Evolutionary conservation across 2,329 filamentous ascomycete genomes (phyloP), one percentile per base, ranked within the genome.

Genomic region (Fusarium odoratissimum): DNA sequence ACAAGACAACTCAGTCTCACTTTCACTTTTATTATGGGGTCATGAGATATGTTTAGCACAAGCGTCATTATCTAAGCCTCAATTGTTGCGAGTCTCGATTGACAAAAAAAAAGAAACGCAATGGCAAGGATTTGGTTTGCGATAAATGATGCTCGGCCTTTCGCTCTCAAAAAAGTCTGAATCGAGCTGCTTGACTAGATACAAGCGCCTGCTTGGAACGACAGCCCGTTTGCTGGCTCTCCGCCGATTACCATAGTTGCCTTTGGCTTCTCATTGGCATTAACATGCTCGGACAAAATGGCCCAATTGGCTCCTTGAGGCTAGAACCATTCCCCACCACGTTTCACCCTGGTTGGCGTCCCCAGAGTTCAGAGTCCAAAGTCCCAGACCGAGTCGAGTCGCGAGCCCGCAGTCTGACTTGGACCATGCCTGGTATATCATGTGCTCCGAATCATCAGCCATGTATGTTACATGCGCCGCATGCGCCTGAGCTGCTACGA

Each of bases 321-420:
- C 58, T 67, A 71, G 70, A 67, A 46, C 45, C 42, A 48, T 69
- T 48, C 62, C 58, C 70, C 71, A 73, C 71, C 68, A 62, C 54
- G 70, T 55, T 73, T 67, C 55, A 55, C 49, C 71, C 67, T 59
- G 42, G 67, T 54, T 49, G 41, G 38, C 46, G 44, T 71, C 70
- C 70, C 71, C 71, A 73, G 71, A 73, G 40, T 40, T 23, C 35
- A 25, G 66, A 73, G 40, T 40, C 49, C 33, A 54, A 40, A 40
- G 49, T 54, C 49, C 49, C 49, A 40, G 19, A 28, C 23, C 49
- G 19, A 54, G 46, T 38, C 17, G 31, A 52, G 31, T 52, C 31
- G 49, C 31, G 17, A 51, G 31, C 31, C 31, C 23, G 19, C 54
- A 35, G 42, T 40, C 31, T 57, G 23, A 35, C 30, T 35, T 35